Evolutionary conservation across 2,329 filamentous ascomycete species (phyloP), one percentile per base, ranked within the genome.

Genomic region (Talaromyces sp.): DNA sequence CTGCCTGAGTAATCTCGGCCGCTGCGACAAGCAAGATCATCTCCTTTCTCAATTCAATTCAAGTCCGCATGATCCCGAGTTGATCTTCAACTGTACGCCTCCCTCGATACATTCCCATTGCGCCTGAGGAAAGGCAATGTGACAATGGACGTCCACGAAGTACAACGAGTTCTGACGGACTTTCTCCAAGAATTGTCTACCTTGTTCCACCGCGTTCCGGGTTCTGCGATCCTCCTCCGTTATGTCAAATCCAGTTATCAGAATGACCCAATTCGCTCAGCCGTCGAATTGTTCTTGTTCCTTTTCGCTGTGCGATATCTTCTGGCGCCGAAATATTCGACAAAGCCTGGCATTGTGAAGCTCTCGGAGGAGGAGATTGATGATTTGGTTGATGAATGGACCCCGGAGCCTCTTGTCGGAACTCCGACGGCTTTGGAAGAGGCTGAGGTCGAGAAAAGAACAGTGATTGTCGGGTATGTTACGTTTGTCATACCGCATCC

Each of bases 221-320:
- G 95, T 61, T 98, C 94, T 35, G 91, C 94, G 49, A 97, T 99
- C 71, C 84, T 98, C 73, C 87, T 96, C 71, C 91, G 95, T 68
- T 99, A 99, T 80, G 93, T 99, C 75, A 92, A 92, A 78, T 97
- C 93, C 65, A 97, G 93, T 76, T 98, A 99, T 82, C 95, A 99
- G 81, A 90, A 99, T 76, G 95, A 99, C 73, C 95, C 95, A 10
- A 88, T 98, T 64, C 90, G 96, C 62, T 96, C 92, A 61, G 92
- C 92, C 45, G 92, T 99, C 70, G 95, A 99, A 80, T 83, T 99
- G 60, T 89, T 98, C 70, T 85, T 99, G 66, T 91, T 99, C 71
- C 87, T 99, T 63, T 99, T 99, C 81, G 96, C 96, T 68, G 90
- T 99, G 65, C 88, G 93, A 68, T 99, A 99, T 78, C 84, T 99